phyloP scores from a whole-genome alignment of 495 filamentous ascomycete species.

The Trypethelium eluteriae region DNA sequence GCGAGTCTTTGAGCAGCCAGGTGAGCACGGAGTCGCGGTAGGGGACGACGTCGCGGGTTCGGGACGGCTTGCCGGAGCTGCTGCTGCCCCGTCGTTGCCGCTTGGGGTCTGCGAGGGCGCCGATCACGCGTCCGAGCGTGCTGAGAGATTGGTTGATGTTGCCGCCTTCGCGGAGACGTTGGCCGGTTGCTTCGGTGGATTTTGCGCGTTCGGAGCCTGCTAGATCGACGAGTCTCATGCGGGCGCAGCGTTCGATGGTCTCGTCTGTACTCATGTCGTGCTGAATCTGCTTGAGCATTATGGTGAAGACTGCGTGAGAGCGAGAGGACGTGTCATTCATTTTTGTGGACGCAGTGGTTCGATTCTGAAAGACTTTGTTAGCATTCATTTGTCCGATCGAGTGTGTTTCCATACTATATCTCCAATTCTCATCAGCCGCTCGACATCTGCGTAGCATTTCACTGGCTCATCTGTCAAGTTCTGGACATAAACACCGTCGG shows the following conservation, averaged over 20 bases:
- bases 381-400: not conserved
- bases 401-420: constrained; percentile 43
- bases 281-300: constrained; percentile 93
- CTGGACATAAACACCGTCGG: constrained; percentile 96
- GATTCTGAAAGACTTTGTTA: constrained; percentile 42
- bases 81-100: constrained; percentile 21
- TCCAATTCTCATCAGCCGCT: constrained; percentile 82
- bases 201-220: constrained; percentile 94
- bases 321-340: constrained; percentile 98
- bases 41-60: constrained; percentile 68
- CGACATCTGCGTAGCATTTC: constrained; percentile 68
- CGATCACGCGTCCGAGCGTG: constrained; percentile 91
- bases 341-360: constrained; percentile 92
- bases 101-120: constrained; percentile 77
- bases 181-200: constrained; percentile 87
- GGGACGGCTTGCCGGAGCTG: constrained; percentile 19
- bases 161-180: constrained; percentile 81
- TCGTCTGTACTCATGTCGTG: constrained; percentile 91
- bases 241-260: constrained; percentile 85
- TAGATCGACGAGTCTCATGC: constrained; percentile 92
- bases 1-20: constrained; percentile 89
- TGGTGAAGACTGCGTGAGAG: constrained; percentile 94
- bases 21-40: constrained; percentile 97
- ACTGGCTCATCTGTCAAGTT: constrained; percentile 89
- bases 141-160: constrained; percentile 99